Evolutionary conservation across 441 rosid genomes (phyloP), one percentile per base, ranked within the genome.

Genomic region (Aleurites moluccanus): DNA sequence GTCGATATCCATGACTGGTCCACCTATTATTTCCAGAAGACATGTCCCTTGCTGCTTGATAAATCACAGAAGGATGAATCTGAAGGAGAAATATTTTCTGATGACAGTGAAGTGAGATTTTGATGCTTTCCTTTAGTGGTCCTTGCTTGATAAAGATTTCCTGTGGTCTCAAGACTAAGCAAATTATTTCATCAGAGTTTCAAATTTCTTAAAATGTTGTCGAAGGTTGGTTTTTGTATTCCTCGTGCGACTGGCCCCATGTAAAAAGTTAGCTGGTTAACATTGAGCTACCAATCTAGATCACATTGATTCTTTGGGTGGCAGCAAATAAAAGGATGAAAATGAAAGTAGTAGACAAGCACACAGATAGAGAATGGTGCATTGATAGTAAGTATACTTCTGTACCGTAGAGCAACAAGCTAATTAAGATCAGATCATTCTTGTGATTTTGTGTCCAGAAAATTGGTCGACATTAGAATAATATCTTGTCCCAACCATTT

Each of bases 51-150:
- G 77, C 70, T 76, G 53, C 80, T 72, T 21, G 76, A 78, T 65
- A 77, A 75, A 64, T 70, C 78, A 33, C n/a, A 66, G 44, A 59
- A 78, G 76, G 76, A 78, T 40, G 75, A n/a, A 67, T 75, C 53
- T 35, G 60, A 49, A 60, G 77, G 65, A 59, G 81, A 79, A 59
- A 18, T 6, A 4, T 42, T 67, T 73, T 44, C 2, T 55, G 60
- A 64, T 49, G 55, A 63, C 40, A 47, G 21, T 45, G 75, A 79
- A 56, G 42, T 64, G 64, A 60, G 69, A 64, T 42, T 66, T 56
- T 75, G 76, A 82, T 52, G 71, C 76, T 72, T 28, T 44, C 40
- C 14, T 10, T 10, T 42, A 11, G 18, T 69, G 76, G 74, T 66
- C 56, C 68, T 47, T 63, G 38, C 21, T 33, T 44, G 44, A n/a